phyloP scores from a whole-genome alignment of 1,284 basidiomycete species.

The Ustilago sp. region DNA sequence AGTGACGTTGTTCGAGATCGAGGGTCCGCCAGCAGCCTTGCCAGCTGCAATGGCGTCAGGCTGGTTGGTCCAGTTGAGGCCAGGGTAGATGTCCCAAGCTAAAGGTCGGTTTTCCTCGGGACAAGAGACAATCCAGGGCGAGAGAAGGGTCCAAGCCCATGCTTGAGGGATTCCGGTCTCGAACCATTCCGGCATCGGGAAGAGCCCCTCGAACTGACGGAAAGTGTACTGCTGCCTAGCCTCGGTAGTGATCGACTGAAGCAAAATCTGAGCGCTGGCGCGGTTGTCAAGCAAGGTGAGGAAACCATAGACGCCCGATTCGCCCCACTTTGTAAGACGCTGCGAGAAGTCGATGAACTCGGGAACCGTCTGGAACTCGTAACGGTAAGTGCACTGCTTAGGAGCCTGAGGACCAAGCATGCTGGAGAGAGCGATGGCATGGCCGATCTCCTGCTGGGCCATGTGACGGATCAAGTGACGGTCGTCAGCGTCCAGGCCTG shows the following conservation, averaged over 20 bases:
- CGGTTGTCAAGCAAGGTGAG: conserved; percentile 54
- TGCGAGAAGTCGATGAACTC: conserved; percentile 57
- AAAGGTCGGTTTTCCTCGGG: conserved; percentile 52
- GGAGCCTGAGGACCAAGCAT: conserved; percentile 55
- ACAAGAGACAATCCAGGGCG: conserved; percentile 49
- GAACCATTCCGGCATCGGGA: conserved; percentile 56
- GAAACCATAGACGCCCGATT: conserved; percentile 59
- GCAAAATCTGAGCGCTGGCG: conserved; percentile 52
- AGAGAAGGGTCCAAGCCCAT: conserved; percentile 62
- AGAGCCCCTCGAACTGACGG: conserved; percentile 53
- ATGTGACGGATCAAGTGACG: conserved; percentile 51
- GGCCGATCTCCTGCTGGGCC: conserved; percentile 60
- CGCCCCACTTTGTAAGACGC: conserved; percentile 56
- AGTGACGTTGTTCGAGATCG: conserved; percentile 57
- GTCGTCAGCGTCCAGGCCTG: conserved; percentile 49
- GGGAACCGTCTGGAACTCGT: conserved; percentile 48
- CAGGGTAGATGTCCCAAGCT: conserved; percentile 55
- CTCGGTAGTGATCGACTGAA: conserved; percentile 61
- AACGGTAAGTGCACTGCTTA: conserved; percentile 54
- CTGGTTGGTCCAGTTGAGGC: conserved; percentile 52
- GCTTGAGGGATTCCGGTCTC: conserved; percentile 58
- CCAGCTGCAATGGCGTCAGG: conserved; percentile 50
- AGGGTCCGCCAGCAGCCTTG: conserved; percentile 47
- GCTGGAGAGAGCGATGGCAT: conserved; percentile 53
- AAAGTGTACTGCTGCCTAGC: conserved; percentile 55